Percentiles rank a stretch among this genome's conserved stretches.
phyloP scores from a whole-genome alignment of 257 asterid genomes.

The Solanum chaucha region DNA sequence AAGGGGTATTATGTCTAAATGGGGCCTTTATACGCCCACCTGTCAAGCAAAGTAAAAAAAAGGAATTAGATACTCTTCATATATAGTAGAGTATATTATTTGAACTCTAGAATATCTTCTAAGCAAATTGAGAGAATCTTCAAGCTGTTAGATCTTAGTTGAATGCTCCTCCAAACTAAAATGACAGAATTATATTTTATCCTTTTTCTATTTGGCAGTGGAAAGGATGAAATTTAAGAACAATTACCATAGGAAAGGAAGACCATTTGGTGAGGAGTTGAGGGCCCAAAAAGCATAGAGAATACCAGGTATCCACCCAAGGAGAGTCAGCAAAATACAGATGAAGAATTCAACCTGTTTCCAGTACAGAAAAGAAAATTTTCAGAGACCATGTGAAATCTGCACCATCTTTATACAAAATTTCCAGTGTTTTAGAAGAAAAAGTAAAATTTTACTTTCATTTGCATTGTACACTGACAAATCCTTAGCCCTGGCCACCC shows the following conservation, averaged over 20 bases:
- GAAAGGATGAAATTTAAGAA: background rate
- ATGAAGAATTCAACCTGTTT: background rate
- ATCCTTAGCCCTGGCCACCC: background rate
- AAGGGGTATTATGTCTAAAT: background rate
- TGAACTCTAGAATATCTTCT: background rate
- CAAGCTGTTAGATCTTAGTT: background rate
- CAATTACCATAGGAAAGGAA: background rate
- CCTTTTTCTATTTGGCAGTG: background rate
- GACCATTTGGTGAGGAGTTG: background rate
- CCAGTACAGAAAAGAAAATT: background rate
- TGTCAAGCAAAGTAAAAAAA: background rate
- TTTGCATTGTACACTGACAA: background rate
- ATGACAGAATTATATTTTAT: background rate
- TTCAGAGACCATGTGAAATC: background rate
- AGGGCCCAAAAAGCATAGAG: background rate
- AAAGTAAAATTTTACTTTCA: background rate
- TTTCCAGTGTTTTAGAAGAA: background rate
- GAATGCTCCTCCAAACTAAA: background rate
- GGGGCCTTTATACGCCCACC: background rate
- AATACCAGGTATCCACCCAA: background rate
- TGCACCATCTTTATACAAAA: background rate
- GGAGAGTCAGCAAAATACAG: background rate
- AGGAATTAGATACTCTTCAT: background rate
- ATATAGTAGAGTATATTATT: background rate
- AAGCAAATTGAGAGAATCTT: background rate